Conservation (phyloP, 441 rosid species). For the Erodium texanum region DNA sequence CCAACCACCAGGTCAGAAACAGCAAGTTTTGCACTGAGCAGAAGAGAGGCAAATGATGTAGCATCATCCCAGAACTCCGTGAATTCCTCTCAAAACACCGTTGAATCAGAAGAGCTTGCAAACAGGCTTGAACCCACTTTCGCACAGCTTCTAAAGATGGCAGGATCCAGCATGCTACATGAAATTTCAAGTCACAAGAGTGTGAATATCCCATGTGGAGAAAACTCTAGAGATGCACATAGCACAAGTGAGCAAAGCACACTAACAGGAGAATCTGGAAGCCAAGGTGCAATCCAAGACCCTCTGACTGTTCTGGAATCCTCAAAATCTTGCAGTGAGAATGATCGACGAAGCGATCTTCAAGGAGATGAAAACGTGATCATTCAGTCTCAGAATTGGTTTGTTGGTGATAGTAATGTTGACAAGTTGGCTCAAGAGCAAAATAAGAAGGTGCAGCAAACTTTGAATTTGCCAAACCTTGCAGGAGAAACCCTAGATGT, state of each 20-base stretch:
- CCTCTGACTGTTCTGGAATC: slow-evolving; percentile 19
- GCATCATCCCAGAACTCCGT: not conserved
- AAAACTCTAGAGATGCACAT: slow-evolving; percentile 24
- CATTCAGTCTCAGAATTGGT: slow-evolving; percentile 21
- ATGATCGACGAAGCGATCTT: slow-evolving; percentile 26
- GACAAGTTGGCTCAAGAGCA: slow-evolving; percentile 21
- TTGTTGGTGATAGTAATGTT: slow-evolving; percentile 21
- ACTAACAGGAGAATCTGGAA: slow-evolving; percentile 21
- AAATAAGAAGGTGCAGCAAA: slow-evolving; percentile 23
- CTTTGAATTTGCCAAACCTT: slow-evolving; percentile 15
- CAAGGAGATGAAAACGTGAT: slow-evolving; percentile 22
- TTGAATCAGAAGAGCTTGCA: slow-evolving; percentile 25
- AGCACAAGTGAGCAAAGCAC: slow-evolving; percentile 23
- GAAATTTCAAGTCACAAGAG: slow-evolving; percentile 24
- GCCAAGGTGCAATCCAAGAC: slow-evolving; percentile 22
- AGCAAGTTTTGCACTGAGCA: too few species aligned
- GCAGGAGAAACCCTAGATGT: slow-evolving; percentile 27
- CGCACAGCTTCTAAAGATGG: slow-evolving; percentile 46
- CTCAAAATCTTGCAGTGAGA: slow-evolving; percentile 24
- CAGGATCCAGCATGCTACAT: slow-evolving; percentile 29
- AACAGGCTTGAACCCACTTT: slow-evolving; percentile 23
- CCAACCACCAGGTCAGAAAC: slow-evolving; percentile 8
- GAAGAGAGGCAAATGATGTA: not conserved
- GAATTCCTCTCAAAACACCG: too few species aligned
- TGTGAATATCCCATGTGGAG: slow-evolving; percentile 17